Percentiles rank a stretch among this genome's conserved stretches.
Evolutionary conservation across 768 basidiomycete genomes (phyloP).

Genomic region (Phylloporus sp.): DNA sequence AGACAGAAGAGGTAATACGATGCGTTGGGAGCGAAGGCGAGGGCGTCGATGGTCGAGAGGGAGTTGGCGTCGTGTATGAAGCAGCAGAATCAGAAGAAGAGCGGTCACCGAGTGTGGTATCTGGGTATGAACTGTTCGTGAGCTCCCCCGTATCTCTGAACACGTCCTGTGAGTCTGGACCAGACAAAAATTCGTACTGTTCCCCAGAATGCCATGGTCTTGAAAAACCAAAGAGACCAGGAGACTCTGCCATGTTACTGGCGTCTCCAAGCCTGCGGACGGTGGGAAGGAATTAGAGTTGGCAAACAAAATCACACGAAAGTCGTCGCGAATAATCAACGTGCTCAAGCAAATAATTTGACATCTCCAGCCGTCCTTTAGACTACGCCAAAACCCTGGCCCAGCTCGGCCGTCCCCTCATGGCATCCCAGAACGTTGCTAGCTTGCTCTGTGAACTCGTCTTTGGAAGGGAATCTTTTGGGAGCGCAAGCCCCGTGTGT

Average conservation of each 20-base stretch:
- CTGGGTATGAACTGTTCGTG: conserved; percentile 20
- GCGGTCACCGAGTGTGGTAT: conserved; percentile 19
- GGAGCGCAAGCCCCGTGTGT: conserved; percentile 40
- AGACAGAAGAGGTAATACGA: conserved; percentile 50
- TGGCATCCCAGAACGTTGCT: conserved; percentile 67
- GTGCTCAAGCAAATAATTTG: background rate
- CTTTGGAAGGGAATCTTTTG: conserved; percentile 35
- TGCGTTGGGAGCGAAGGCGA: conserved; percentile 50
- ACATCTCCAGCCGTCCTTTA: no score
- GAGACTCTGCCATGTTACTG: conserved; percentile 18
- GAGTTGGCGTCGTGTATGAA: conserved; percentile 47
- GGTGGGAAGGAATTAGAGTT: conserved; percentile 8
- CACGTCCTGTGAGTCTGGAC: conserved; percentile 42
- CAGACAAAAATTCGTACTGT: conserved; percentile 45
- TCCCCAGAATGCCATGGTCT: conserved; percentile 17
- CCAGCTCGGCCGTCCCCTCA: conserved; percentile 68
- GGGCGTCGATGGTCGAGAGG: conserved; percentile 63
- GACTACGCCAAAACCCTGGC: conserved; percentile 53
- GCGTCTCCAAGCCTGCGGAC: conserved; percentile 3
- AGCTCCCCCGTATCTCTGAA: conserved; percentile 19
- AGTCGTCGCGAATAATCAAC: background rate
- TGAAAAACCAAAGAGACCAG: conserved; percentile 10
- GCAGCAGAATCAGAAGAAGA: conserved; percentile 27
- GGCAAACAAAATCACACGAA: background rate
- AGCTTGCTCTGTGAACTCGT: conserved; percentile 43